Conservation (phyloP, 768 basidiomycete genomes). For the Artomyces pyxidatus region DNA sequence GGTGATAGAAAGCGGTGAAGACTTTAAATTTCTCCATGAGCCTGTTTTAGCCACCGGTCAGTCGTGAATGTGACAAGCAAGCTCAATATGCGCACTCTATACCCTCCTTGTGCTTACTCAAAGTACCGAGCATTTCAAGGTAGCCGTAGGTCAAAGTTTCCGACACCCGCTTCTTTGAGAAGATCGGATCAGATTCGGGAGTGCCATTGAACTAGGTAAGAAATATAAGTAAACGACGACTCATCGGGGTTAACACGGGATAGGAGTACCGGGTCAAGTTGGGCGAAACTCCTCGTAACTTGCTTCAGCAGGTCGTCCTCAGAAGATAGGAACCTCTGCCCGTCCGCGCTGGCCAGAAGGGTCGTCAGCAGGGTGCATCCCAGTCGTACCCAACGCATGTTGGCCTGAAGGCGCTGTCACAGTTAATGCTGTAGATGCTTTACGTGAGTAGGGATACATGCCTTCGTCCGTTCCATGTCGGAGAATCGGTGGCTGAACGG, state of each 20-base stretch:
- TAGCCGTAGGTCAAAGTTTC: conserved; percentile 87
- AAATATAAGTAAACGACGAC: background rate
- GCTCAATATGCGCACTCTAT: conserved; percentile 48
- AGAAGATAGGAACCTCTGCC: conserved; percentile 64
- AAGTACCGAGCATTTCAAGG: conserved; percentile 88
- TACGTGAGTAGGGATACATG: conserved; percentile 14
- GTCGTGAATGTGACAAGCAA: background rate
- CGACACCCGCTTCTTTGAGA: conserved; percentile 75
- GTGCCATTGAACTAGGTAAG: conserved; percentile 55
- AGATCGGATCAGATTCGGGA: conserved; percentile 69
- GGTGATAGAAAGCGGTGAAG: conserved; percentile 93
- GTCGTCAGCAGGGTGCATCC: conserved; percentile 80
- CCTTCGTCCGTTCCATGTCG: conserved; percentile 67
- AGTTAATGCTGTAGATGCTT: background rate
- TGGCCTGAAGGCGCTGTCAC: conserved; percentile 38
- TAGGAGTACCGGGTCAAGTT: conserved; percentile 77
- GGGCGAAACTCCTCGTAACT: conserved; percentile 79
- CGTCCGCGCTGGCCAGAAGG: conserved; percentile 76
- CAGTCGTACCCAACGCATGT: conserved; percentile 77
- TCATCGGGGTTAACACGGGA: background rate
- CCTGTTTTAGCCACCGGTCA: conserved; percentile 30
- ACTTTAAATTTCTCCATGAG: conserved; percentile 86
- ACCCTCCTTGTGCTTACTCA: conserved; percentile 85
- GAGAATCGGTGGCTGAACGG: conserved; percentile 86
- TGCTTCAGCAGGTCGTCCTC: conserved; percentile 86